Conservation (phyloP, 2,329 filamentous ascomycete genomes). For the Fusarium sp. region DNA sequence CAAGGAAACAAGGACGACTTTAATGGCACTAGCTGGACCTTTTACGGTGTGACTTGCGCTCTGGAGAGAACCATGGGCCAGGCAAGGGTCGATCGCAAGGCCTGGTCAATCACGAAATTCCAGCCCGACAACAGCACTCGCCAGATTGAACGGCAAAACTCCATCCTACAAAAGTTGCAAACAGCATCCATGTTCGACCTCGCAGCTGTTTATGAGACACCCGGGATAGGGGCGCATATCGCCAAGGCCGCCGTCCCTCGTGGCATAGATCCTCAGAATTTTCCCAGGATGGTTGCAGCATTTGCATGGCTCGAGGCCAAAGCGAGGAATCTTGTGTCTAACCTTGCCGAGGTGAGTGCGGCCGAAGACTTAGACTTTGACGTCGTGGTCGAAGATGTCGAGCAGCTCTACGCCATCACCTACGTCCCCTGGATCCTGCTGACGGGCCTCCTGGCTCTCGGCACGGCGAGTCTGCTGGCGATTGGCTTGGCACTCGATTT, state of each 20-base stretch:
- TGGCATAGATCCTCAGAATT: background rate
- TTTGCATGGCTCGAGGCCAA: background rate
- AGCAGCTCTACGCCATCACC: conserved; percentile 1
- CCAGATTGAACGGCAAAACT: background rate
- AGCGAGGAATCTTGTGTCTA: background rate
- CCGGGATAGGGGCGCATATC: background rate
- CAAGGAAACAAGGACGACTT: too few relatives aligned
- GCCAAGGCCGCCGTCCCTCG: background rate
- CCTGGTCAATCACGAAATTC: background rate
- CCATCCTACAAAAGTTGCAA: background rate
- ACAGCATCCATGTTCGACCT: background rate
- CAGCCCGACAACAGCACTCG: background rate
- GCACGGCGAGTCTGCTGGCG: background rate
- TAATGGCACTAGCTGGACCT: background rate
- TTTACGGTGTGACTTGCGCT: background rate
- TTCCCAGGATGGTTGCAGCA: background rate
- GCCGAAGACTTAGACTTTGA: background rate
- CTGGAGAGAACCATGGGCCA: background rate
- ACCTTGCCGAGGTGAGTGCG: background rate
- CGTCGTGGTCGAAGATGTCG: background rate
- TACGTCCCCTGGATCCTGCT: conserved; percentile 9
- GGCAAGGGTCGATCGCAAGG: background rate
- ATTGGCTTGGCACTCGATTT: background rate
- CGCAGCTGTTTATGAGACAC: background rate
- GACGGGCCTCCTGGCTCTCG: background rate